Conservation (phyloP, 108 stramenopile genomes). For the Pseudonitzschia multistriata region DNA sequence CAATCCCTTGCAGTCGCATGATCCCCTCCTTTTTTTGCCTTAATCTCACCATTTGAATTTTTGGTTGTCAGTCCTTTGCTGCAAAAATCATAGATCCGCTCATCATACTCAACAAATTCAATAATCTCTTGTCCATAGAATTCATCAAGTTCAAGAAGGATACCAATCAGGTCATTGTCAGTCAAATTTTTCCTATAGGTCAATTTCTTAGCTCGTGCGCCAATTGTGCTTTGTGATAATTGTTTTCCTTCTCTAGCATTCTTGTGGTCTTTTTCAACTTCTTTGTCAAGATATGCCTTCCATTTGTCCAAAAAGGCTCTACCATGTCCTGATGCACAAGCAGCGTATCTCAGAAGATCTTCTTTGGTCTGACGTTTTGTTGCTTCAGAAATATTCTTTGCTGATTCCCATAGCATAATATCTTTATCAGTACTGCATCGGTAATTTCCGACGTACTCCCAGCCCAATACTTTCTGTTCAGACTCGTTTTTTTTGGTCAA, state of each 20-base stretch:
- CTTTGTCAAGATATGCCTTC: too few species aligned
- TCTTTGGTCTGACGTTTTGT: neutral
- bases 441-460: slow-evolving; percentile 18
- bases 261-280: neutral
- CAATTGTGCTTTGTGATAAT: neutral
- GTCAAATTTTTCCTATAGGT: neutral
- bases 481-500: neutral
- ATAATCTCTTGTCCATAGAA: slow-evolving; percentile 5
- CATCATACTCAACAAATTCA: slow-evolving; percentile 15
- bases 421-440: neutral
- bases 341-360: neutral
- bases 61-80: neutral
- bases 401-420: neutral
- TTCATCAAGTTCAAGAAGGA: slow-evolving; percentile 5
- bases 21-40: neutral
- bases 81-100: slow-evolving; percentile 16
- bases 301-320: neutral
- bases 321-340: neutral
- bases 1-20: slow-evolving; percentile 5
- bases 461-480: neutral
- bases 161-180: slow-evolving; percentile 7
- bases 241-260: too few species aligned
- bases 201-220: neutral
- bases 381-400: neutral
- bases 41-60: neutral